Evolutionary conservation across 345 rosid species (phyloP).

Genomic region (Eucalyptus pauciflora): DNA sequence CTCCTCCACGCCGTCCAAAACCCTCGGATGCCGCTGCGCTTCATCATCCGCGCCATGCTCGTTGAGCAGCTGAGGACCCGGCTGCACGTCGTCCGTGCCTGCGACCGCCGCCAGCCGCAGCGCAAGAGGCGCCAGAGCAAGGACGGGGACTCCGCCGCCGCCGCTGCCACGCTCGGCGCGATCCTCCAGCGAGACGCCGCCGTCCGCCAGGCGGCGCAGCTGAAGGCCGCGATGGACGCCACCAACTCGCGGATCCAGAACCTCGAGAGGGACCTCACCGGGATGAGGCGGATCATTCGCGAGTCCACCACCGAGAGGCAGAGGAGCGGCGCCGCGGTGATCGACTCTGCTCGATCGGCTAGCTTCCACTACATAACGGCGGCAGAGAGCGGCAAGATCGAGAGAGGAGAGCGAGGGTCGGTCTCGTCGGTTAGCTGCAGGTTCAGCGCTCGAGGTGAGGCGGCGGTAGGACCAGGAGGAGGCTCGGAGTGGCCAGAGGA

Average conservation of each 20-base stretch:
- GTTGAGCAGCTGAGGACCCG: slow-evolving; percentile 76
- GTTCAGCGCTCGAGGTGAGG: not conserved
- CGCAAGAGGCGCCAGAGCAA: not conserved
- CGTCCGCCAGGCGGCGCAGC: slow-evolving; percentile 31
- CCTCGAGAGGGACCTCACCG: slow-evolving; percentile 53
- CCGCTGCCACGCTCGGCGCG: slow-evolving; percentile 40
- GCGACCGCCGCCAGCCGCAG: not conserved
- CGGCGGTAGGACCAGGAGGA: not conserved
- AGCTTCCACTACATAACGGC: slow-evolving; percentile 41
- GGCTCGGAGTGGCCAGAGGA: not conserved
- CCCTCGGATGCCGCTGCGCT: slow-evolving; percentile 68
- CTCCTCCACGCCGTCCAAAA: slow-evolving; percentile 76
- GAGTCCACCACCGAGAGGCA: slow-evolving; percentile 10
- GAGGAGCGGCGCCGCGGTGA: not conserved
- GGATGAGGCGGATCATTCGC: slow-evolving; percentile 43
- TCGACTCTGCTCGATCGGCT: slow-evolving; percentile 21
- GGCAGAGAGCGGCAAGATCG: slow-evolving; percentile 8
- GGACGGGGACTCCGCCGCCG: not conserved
- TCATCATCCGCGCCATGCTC: slow-evolving; percentile 77
- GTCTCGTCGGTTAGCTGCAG: slow-evolving; percentile 25
- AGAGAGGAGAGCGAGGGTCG: slow-evolving; percentile 27
- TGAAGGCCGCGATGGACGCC: slow-evolving; percentile 60
- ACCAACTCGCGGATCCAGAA: slow-evolving; percentile 52
- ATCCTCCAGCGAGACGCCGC: slow-evolving; percentile 68
- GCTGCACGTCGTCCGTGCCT: slow-evolving; percentile 30